These are phyloP conservation scores for Basidiobolus meristosporus DNA, from an alignment of 371 early-diverging fungal species.

Conservation along the genomic window DNA sequence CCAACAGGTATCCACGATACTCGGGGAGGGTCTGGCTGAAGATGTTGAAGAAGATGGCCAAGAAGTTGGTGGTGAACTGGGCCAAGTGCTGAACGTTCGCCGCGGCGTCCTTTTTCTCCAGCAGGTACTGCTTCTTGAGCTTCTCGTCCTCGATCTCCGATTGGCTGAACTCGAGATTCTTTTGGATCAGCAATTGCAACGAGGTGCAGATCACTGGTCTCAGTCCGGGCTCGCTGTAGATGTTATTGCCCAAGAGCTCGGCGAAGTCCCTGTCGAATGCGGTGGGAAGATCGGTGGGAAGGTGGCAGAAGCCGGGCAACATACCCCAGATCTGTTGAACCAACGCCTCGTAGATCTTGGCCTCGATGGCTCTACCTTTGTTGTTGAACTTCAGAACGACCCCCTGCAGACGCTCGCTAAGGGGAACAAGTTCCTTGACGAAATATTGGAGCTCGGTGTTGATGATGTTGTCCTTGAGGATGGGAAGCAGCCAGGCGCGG, in stretches of 20 bases:
- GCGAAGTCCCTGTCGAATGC: slow-evolving; percentile 36
- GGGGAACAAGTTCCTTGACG: slow-evolving; percentile 41
- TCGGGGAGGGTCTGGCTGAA: slow-evolving; percentile 44
- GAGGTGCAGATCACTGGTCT: slow-evolving; percentile 64
- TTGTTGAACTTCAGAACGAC: slow-evolving; percentile 35
- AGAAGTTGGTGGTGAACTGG: slow-evolving; percentile 46
- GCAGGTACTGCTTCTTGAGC: slow-evolving; percentile 23
- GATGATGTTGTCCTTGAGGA: slow-evolving; percentile 52
- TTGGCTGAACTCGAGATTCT: slow-evolving; percentile 25
- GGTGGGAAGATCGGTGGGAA: slow-evolving; percentile 60
- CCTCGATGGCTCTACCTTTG: slow-evolving; percentile 49
- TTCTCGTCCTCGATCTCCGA: slow-evolving; percentile 24
- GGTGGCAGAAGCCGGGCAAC: slow-evolving; percentile 65
- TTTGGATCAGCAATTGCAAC: slow-evolving; percentile 48
- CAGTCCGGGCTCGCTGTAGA: slow-evolving; percentile 50
- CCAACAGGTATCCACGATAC: slow-evolving; percentile 45
- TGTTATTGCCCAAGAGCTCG: slow-evolving; percentile 40
- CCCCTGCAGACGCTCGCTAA: slow-evolving; percentile 53
- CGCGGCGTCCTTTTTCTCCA: slow-evolving; percentile 31
- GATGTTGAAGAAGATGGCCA: slow-evolving; percentile 69
- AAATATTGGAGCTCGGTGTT: slow-evolving; percentile 69
- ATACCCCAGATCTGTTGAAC: slow-evolving; percentile 78
- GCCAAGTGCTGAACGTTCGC: slow-evolving; percentile 34
- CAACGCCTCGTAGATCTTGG: slow-evolving; percentile 80
- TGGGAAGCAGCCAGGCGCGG: slow-evolving; percentile 66